These are phyloP conservation scores for Aspergillus quadricinctus DNA, from an alignment of 2,329 filamentous ascomycete species.

Conservation along the genomic window DNA sequence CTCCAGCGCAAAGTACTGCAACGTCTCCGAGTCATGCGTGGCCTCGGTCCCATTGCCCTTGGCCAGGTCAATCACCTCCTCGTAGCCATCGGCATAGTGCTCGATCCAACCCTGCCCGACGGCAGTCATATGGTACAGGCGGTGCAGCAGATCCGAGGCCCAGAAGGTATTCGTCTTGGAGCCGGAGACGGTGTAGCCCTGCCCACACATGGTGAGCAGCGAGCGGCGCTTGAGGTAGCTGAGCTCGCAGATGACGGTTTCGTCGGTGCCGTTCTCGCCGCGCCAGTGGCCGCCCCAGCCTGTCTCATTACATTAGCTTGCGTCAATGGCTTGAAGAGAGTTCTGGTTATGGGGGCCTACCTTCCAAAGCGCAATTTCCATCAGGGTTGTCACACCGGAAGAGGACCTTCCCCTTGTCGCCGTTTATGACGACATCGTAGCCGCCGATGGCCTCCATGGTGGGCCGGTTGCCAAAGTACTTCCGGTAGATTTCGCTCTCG, in stretches of 20 bases:
- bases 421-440: constrained; percentile 57
- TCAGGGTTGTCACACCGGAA: constrained; percentile 69
- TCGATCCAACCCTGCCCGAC: constrained; percentile 59
- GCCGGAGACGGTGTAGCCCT: constrained; percentile 59
- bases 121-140: constrained; percentile 59
- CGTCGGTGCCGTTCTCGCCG: constrained; percentile 58
- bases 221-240: constrained; percentile 57
- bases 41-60: constrained; percentile 46
- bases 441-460: constrained; percentile 58
- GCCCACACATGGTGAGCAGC: constrained; percentile 57
- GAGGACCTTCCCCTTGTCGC: constrained; percentile 53
- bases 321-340: too few relatives aligned
- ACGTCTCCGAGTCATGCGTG: constrained; percentile 56
- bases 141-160: constrained; percentile 63
- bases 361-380: constrained; percentile 54
- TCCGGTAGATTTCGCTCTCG: constrained; percentile 56
- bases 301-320: constrained; percentile 24
- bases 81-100: constrained; percentile 59
- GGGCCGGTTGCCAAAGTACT: constrained; percentile 62
- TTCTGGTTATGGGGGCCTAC: constrained; percentile 23
- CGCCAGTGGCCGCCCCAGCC: constrained; percentile 67
- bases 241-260: constrained; percentile 65
- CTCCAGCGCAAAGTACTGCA: constrained; percentile 66
- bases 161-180: constrained; percentile 59
- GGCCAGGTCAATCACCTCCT: constrained; percentile 52